Evolutionary conservation across 2,329 filamentous ascomycete species (phyloP).

Genomic region (Aaosphaeria arxii): DNA sequence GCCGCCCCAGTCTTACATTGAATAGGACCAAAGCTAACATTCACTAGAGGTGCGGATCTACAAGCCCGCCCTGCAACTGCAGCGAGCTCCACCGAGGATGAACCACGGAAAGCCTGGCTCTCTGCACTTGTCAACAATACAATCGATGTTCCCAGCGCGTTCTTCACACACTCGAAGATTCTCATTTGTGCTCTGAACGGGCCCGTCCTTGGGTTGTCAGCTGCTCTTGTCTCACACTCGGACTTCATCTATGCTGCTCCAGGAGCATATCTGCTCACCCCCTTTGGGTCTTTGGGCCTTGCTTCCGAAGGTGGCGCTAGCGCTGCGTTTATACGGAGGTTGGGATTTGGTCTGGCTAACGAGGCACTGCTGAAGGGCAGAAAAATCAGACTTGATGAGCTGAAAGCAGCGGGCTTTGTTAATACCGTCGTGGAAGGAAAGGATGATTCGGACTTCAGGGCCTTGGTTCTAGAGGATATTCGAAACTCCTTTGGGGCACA

Average conservation of each 20-base stretch:
- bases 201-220: conserved; percentile 78
- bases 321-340: conserved; percentile 68
- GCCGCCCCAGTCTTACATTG: conserved; percentile 16
- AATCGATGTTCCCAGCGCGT: conserved; percentile 77
- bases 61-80: background rate
- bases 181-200: conserved; percentile 85
- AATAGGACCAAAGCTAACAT: background rate
- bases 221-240: conserved; percentile 72
- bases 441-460: conserved; percentile 56
- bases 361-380: conserved; percentile 90
- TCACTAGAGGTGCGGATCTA: background rate
- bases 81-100: background rate
- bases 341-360: conserved; percentile 75
- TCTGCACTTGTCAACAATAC: conserved; percentile 74
- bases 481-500: conserved; percentile 74
- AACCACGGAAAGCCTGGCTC: conserved; percentile 53
- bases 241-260: conserved; percentile 87
- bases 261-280: conserved; percentile 77
- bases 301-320: conserved; percentile 82
- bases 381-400: conserved; percentile 66
- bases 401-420: conserved; percentile 71
- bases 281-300: conserved; percentile 81
- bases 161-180: conserved; percentile 87
- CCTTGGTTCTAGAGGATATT: conserved; percentile 70
- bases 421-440: conserved; percentile 71